These are phyloP conservation scores for Oenanthe sinensis DNA, from an alignment of 129 eudicot genomes.

Conservation along the genomic window DNA sequence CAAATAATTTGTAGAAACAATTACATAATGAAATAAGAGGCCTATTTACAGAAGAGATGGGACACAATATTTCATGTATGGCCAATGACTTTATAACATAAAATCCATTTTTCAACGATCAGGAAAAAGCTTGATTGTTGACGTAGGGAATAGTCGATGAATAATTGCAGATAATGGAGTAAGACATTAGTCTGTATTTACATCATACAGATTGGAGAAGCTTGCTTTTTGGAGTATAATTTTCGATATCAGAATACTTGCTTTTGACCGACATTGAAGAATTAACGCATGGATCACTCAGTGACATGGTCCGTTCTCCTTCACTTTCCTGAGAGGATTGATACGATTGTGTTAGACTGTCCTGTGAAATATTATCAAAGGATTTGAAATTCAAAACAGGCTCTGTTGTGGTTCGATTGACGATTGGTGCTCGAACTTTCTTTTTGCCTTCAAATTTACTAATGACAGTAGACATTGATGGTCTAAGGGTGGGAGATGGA, in stretches of 20 bases:
- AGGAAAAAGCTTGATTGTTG: neutral
- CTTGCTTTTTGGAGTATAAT: constrained; percentile 1
- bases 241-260: constrained; percentile 10
- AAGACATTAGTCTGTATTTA: neutral
- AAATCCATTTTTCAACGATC: neutral
- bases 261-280: constrained; percentile 17
- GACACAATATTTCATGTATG: neutral
- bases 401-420: constrained; percentile 2
- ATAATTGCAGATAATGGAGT: neutral
- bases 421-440: constrained; percentile 17
- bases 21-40: neutral
- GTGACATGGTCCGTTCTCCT: constrained; percentile 13
- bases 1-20: neutral
- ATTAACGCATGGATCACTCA: constrained; percentile 22
- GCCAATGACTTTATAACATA: neutral
- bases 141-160: neutral
- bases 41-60: neutral
- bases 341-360: constrained; percentile 7
- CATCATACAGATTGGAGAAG: constrained; percentile 6
- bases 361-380: constrained; percentile 16
- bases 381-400: constrained; percentile 13
- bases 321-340: constrained; percentile 8
- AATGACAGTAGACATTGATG: constrained; percentile 30
- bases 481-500: constrained; percentile 28
- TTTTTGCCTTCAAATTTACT: constrained; percentile 20